Conservation (phyloP, 306 rosid species). For the Elaeagnus macrophylla region DNA sequence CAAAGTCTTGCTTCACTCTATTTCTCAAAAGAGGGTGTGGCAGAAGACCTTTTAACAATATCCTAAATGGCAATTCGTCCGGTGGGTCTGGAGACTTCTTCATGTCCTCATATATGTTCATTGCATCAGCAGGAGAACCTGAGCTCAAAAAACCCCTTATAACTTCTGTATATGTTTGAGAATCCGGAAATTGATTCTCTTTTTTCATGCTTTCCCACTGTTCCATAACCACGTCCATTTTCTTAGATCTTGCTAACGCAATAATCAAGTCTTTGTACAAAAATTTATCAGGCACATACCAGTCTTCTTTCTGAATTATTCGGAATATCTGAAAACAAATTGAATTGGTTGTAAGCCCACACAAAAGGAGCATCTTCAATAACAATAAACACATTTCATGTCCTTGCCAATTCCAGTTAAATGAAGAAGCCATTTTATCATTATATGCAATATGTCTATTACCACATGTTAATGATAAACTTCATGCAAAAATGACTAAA, state of each 20-base stretch:
- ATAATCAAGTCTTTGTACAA: slow-evolving; percentile 76
- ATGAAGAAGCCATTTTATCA: too few relatives aligned
- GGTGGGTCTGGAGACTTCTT: slow-evolving; percentile 95
- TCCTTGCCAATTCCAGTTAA: too few relatives aligned
- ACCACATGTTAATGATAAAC: too few relatives aligned
- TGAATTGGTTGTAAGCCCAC: slow-evolving; percentile 20
- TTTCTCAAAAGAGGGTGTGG: slow-evolving; percentile 91
- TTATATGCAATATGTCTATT: too few relatives aligned
- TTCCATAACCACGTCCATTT: slow-evolving; percentile 66
- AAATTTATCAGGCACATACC: slow-evolving; percentile 70
- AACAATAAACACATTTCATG: slow-evolving; percentile 4
- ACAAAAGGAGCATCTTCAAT: not conserved
- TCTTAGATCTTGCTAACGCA: slow-evolving; percentile 57
- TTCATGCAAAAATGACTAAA: too few relatives aligned
- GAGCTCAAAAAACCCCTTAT: slow-evolving; percentile 79
- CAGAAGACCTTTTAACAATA: slow-evolving; percentile 83
- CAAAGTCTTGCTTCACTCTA: slow-evolving; percentile 88
- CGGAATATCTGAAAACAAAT: slow-evolving; percentile 49
- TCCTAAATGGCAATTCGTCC: slow-evolving; percentile 82
- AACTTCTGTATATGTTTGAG: slow-evolving; percentile 82
- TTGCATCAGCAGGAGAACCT: slow-evolving; percentile 90
- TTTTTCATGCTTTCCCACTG: slow-evolving; percentile 75
- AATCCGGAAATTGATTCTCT: slow-evolving; percentile 65
- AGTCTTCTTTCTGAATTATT: slow-evolving; percentile 72
- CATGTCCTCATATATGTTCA: slow-evolving; percentile 89